phyloP scores from a whole-genome alignment of 2,329 filamentous ascomycete genomes.

The Diaporthe ampelina region DNA sequence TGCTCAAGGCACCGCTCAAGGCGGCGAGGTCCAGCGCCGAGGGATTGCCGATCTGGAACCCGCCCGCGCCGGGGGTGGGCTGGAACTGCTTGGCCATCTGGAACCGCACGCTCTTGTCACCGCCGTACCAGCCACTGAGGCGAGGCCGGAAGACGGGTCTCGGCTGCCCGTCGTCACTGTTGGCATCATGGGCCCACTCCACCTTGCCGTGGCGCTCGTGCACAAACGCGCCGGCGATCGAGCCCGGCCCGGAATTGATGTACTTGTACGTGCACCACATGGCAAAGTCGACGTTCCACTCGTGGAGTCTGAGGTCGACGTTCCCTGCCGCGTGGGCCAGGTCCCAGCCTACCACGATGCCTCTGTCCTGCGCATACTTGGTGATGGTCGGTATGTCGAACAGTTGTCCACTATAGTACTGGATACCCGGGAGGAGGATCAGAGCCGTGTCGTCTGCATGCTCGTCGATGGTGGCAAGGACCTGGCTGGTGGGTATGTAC shows the following conservation, averaged over 20 bases:
- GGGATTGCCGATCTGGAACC: constrained; percentile 89
- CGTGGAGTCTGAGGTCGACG: constrained; percentile 82
- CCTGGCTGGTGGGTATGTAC: constrained; percentile 78
- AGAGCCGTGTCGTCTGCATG: constrained; percentile 81
- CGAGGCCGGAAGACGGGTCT: constrained; percentile 70
- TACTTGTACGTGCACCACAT: constrained; percentile 98
- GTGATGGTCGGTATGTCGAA: constrained; percentile 89
- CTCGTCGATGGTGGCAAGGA: constrained; percentile 80
- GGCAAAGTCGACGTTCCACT: constrained; percentile 93
- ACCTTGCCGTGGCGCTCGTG: constrained; percentile 80
- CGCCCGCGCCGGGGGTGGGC: constrained; percentile 82
- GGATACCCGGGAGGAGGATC: constrained; percentile 86
- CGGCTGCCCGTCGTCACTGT: constrained; percentile 53
- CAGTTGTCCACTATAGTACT: constrained; percentile 92
- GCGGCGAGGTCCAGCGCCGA: constrained; percentile 83
- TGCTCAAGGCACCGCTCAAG: constrained; percentile 78
- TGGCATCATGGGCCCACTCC: constrained; percentile 56
- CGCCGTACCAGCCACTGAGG: constrained; percentile 89
- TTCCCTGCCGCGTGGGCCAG: constrained; percentile 90
- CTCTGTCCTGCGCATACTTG: constrained; percentile 77
- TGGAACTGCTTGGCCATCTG: constrained; percentile 86
- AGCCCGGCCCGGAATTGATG: constrained; percentile 86
- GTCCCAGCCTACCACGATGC: constrained; percentile 87
- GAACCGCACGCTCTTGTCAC: constrained; percentile 82
- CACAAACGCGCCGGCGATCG: constrained; percentile 85